Evolutionary conservation across 179 eudicot species (phyloP).

Genomic region (Drosera spatulata): DNA sequence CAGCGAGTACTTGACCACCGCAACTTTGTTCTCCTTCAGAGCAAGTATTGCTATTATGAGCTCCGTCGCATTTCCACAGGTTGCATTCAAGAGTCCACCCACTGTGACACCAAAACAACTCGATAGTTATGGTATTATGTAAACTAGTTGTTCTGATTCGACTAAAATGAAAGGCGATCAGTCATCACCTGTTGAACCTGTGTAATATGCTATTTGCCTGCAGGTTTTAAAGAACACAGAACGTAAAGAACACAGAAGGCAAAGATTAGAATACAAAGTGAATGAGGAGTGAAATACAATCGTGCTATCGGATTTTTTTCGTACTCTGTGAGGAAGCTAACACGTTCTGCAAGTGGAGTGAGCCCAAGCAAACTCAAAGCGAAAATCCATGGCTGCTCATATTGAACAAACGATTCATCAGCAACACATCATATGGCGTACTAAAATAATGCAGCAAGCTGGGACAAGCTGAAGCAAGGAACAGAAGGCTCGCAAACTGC

Average conservation of each 20-base stretch:
- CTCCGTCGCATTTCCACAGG: slow-evolving; percentile 95
- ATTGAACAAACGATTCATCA: no score
- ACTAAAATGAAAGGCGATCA: background rate
- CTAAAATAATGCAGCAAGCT: no score
- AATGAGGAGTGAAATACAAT: no score
- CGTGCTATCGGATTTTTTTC: no score
- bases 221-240: slow-evolving; percentile 2
- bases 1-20: slow-evolving; percentile 74
- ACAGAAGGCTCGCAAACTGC: background rate
- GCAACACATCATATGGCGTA: no score
- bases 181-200: slow-evolving; percentile 62
- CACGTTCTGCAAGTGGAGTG: slow-evolving; percentile 79
- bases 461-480: no score
- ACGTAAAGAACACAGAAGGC: background rate
- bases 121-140: no score
- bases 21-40: slow-evolving; percentile 45
- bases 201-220: slow-evolving; percentile 84
- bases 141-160: background rate
- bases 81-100: slow-evolving; percentile 90
- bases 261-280: background rate
- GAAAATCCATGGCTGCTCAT: slow-evolving; percentile 70
- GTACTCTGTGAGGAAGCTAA: slow-evolving; percentile 89
- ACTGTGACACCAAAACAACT: slow-evolving; percentile 23
- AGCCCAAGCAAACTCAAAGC: slow-evolving; percentile 82
- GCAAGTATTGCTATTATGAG: slow-evolving; percentile 86